Conservation (phyloP, 1,139 yeast species). For the Protomyces inundatus region DNA sequence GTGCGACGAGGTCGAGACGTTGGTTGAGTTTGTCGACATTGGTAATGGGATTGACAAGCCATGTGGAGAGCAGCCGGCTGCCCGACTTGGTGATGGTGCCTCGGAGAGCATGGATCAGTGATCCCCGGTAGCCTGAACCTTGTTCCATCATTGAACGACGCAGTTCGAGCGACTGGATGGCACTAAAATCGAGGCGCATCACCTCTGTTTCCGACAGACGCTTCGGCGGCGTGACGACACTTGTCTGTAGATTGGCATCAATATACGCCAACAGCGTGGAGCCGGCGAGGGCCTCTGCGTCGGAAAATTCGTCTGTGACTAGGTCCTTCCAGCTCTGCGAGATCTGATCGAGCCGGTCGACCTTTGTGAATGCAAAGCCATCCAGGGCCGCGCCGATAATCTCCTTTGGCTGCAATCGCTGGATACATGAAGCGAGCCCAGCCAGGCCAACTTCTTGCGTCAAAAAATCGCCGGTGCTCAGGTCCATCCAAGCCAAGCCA, state of each 20-base stretch:
- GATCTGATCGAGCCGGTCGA: background rate
- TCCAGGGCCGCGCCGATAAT: slow-evolving; percentile 47
- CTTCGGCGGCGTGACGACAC: slow-evolving; percentile 49
- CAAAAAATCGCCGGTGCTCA: slow-evolving; percentile 73
- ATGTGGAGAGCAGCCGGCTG: slow-evolving; percentile 63
- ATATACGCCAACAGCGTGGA: slow-evolving; percentile 55
- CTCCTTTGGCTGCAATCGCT: slow-evolving; percentile 66
- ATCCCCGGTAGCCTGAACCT: slow-evolving; percentile 50
- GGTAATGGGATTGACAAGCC: slow-evolving; percentile 75
- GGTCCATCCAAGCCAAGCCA: slow-evolving; percentile 85
- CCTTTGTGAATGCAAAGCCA: slow-evolving; percentile 10
- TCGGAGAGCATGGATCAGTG: slow-evolving; percentile 61
- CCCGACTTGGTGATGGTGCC: slow-evolving; percentile 80
- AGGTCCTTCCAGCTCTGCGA: slow-evolving; percentile 10
- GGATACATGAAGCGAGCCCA: slow-evolving; percentile 55
- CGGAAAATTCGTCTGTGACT: slow-evolving; percentile 6
- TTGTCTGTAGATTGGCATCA: slow-evolving; percentile 52
- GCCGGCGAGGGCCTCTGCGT: slow-evolving; percentile 43
- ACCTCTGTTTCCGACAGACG: slow-evolving; percentile 48
- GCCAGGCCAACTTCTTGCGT: slow-evolving; percentile 57
- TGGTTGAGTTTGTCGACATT: slow-evolving; percentile 50
- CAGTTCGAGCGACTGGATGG: slow-evolving; percentile 76
- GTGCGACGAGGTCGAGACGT: slow-evolving; percentile 60
- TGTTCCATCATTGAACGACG: slow-evolving; percentile 54
- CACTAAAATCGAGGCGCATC: slow-evolving; percentile 76